Base-by-base conservation (phyloP, 2,329 filamentous ascomycete genomes). In the Sphaceloma murrayae region DNA sequence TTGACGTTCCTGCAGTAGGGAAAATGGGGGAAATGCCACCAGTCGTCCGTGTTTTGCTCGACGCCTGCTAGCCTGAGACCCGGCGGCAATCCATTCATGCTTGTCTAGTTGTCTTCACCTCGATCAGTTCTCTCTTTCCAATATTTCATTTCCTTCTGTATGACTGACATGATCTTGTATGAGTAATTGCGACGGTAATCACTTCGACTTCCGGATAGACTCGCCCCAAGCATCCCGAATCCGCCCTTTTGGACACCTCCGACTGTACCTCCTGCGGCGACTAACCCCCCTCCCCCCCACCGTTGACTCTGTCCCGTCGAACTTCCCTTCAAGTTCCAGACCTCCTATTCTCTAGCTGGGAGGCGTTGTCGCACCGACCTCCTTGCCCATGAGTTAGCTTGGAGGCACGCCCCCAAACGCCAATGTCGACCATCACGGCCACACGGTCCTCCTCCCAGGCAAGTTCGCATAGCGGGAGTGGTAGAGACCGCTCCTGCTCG, bases 381-480 rank as follows among this genome's bases (percentile, higher is more conserved):
- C n/a, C 8, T 18, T 38, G n/a, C 34, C 34, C 34, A 45, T 45
- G 42, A 22, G 19, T 36, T 34, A 32, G 32, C 22, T 29, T 13
- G 27, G 22, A 29, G 19, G 27, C 30, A 27, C 42, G 31, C 42
- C 21, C 31, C 29, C 30, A 9, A 22, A 22, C 32, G n/a, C 10
- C 19, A 8, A 45, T 45, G 42, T 34, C 42, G 19, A 27, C 31
- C 21, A 34, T 32, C 21, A 17, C 31, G 17, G 14, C 30, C 31
- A 34, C 42, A 27, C 42, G 42, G 14, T 45, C 42, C 29, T 36
- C 42, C n/a, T 45, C 42, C 11, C 30, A 45, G 42, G 42, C 42
- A 17, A 45, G 42, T 22, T 21, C 17, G 10, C 42, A 45, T 19
- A 36, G 42, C 21, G 22, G 18, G 6, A 21, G 22, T 34, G 31